Conservation (phyloP, 179 eudicot genomes). For the Actinidia arguta region DNA sequence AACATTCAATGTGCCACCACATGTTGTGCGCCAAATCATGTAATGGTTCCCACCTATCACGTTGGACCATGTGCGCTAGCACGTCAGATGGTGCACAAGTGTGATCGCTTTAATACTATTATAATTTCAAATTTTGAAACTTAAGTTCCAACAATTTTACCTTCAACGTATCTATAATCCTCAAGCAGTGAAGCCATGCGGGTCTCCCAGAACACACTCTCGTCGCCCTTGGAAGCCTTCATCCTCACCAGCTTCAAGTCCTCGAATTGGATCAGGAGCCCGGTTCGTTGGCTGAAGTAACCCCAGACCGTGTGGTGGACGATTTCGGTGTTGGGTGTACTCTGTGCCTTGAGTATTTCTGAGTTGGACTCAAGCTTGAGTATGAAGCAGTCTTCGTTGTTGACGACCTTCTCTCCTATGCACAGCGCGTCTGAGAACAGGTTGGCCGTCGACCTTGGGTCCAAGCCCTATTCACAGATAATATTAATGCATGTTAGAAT, state of each 20-base stretch:
- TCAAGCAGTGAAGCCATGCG: conserved; percentile 58
- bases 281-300: conserved; percentile 72
- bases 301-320: conserved; percentile 70
- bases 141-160: conserved; percentile 13
- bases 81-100: too few relatives aligned
- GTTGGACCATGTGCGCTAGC: too few relatives aligned
- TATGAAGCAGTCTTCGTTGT: conserved; percentile 62
- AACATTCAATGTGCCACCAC: too few relatives aligned
- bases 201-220: conserved; percentile 63
- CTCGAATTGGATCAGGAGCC: conserved; percentile 56
- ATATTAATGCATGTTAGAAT: background rate
- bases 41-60: too few relatives aligned
- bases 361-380: conserved; percentile 51
- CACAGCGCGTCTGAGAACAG: conserved; percentile 58
- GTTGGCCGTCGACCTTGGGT: conserved; percentile 67
- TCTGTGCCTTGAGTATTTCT: conserved; percentile 46
- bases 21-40: too few relatives aligned
- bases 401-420: conserved; percentile 58
- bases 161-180: conserved; percentile 60
- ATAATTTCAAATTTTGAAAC: too few relatives aligned
- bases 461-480: conserved; percentile 49
- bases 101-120: too few relatives aligned
- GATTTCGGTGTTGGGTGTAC: conserved; percentile 54
- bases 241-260: conserved; percentile 62
- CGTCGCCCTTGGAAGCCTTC: conserved; percentile 40